phyloP scores from a whole-genome alignment of 176 grass and related monocot species.

The Coix lacrymajobi region DNA sequence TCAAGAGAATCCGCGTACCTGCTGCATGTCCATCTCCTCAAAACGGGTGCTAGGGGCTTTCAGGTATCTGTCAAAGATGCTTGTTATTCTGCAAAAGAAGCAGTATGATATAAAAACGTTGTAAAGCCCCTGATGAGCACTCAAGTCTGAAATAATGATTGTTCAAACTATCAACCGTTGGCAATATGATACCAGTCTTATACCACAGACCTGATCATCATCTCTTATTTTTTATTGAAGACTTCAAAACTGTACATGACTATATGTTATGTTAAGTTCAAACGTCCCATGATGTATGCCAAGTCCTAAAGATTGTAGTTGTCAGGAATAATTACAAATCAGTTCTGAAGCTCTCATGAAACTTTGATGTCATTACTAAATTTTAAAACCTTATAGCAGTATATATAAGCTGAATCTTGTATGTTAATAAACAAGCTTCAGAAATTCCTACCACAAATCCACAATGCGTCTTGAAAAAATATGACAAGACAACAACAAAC shows the following conservation, averaged over 20 bases:
- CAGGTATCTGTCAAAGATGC: slow-evolving; percentile 75
- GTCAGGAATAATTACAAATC: neutral
- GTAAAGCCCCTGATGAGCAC: neutral
- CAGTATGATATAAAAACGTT: neutral
- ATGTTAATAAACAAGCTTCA: neutral
- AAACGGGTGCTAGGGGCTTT: slow-evolving; percentile 65
- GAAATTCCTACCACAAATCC: neutral
- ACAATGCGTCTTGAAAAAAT: neutral
- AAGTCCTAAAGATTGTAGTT: neutral
- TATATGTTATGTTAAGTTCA: neutral
- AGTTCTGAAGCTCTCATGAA: neutral
- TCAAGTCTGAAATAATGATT: neutral
- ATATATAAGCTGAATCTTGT: neutral
- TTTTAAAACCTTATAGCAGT: neutral
- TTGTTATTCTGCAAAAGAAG: slow-evolving; percentile 35
- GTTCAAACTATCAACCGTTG: neutral
- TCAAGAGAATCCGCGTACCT: slow-evolving; percentile 31
- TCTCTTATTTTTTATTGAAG: neutral
- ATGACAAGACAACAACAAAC: neutral
- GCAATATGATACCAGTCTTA: neutral
- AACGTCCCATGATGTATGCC: neutral
- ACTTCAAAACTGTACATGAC: neutral
- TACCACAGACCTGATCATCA: neutral
- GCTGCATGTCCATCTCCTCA: slow-evolving; percentile 58
- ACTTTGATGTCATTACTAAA: neutral